Evolutionary conservation across 2,329 filamentous ascomycete genomes (phyloP).

Genomic region (Xylariaceae sp.): DNA sequence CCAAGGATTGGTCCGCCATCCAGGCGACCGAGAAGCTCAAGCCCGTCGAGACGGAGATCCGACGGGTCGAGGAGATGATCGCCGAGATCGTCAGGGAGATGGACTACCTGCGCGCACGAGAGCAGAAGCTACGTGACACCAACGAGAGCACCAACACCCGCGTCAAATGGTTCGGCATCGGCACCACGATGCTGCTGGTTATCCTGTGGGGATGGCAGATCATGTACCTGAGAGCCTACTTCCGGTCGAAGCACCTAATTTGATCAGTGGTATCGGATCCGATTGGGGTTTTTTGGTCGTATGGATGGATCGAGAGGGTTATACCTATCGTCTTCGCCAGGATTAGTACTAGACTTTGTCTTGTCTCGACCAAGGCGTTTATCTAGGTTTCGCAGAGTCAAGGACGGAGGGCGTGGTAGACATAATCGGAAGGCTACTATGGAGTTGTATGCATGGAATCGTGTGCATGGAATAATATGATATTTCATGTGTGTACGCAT

Average conservation of each 20-base stretch:
- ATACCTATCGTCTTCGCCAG: constrained; percentile 2
- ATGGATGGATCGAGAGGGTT: not conserved
- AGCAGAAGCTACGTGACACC: constrained; percentile 96
- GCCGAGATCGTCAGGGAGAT: constrained; percentile 89
- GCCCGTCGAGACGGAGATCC: constrained; percentile 92
- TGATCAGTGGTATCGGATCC: constrained; percentile 19
- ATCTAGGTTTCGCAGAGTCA: constrained; percentile 13
- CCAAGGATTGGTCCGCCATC: constrained; percentile 97
- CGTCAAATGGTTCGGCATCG: constrained; percentile 97
- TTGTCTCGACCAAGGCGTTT: constrained; percentile 11
- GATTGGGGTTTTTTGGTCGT: not conserved
- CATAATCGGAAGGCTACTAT: constrained; percentile 16
- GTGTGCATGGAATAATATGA: constrained; percentile 18
- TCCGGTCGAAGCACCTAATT: constrained; percentile 63
- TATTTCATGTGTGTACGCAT: constrained; percentile 36
- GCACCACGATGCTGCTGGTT: constrained; percentile 88
- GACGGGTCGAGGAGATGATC: constrained; percentile 88
- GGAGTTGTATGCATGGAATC: constrained; percentile 11
- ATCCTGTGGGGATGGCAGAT: constrained; percentile 95
- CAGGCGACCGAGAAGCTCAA: constrained; percentile 97
- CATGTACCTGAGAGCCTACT: constrained; percentile 95
- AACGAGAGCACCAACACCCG: constrained; percentile 99
- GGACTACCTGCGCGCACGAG: constrained; percentile 87
- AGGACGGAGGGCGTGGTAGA: constrained; percentile 12
- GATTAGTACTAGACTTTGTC: constrained; percentile 2